Base-by-base conservation (phyloP, 2,329 filamentous ascomycete genomes). In the Fusarium siculi region DNA sequence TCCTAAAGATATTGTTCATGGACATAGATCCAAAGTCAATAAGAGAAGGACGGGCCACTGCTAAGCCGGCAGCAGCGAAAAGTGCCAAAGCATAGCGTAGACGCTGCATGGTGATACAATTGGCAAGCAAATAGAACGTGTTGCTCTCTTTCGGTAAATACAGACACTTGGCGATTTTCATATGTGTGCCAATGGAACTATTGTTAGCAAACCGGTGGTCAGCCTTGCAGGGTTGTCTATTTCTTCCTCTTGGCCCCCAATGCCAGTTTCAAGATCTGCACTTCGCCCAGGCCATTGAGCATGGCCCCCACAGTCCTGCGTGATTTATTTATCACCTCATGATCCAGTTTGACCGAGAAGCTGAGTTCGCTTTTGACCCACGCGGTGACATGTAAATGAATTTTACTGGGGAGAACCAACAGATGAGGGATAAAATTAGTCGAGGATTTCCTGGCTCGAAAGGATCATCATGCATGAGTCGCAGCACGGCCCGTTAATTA, bases 1-100 rank as follows among this genome's bases (percentile, higher is more conserved):
- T 53, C 1, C 8, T 14, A 5, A 53, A 53, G 0, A 37, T 28
- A 1, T 1, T 28, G 23, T 37, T 28, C 9, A 37, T 37, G 1
- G 50, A 53, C 50, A 37, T 53, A 3, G 50, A 25, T 2, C 50
- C 34, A 53, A 8, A 28, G 7, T 21, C 5, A 37, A 16, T 18
- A 2, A 9, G 0, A 15, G 50, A 53, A 3, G 50, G 50, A 11
- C 34, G 50, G 0, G 23, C 34, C 9, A 2, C 7, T 9, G 2
- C 32, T 28, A 4, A 21, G n/a, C 32, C 18, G 37, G 49, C 6
- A 36, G n/a, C 32, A 5, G 49, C 49, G 5, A 36, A 52, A 19
- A 52, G 12, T 25, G 32, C 32, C 16, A 52, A 21, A 25, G 2
- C n/a, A 36, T 36, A 36, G 5, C n/a, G 5, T 36, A 52, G 9